phyloP scores from a whole-genome alignment of 495 filamentous ascomycete genomes.

The Saxophila tyrrhenica region DNA sequence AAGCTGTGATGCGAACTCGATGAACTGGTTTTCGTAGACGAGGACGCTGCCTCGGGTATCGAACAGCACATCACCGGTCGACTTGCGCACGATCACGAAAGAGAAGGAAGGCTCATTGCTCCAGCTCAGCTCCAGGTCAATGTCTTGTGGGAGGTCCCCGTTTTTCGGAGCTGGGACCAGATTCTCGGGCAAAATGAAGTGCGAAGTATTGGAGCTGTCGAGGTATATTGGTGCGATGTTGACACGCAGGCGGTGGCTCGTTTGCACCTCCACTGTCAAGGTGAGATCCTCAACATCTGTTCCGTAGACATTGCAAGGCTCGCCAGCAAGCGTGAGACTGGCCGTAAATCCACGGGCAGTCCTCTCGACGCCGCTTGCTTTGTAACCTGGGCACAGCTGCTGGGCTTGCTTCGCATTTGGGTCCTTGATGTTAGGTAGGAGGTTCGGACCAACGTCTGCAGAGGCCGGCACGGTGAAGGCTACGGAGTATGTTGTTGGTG shows the following conservation, averaged over 20 bases:
- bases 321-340: conserved; percentile 41
- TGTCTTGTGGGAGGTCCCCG: conserved; percentile 30
- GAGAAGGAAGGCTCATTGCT: conserved; percentile 48
- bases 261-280: conserved; percentile 44
- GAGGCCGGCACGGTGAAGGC: conserved; percentile 46
- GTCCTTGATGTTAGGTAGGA: conserved; percentile 64
- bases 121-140: conserved; percentile 41
- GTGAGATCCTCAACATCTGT: conserved; percentile 48
- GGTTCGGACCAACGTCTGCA: conserved; percentile 43
- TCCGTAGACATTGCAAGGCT: conserved; percentile 34
- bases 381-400: conserved; percentile 54
- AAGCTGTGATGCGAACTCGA: conserved; percentile 47
- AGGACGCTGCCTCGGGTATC: conserved; percentile 44
- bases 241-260: conserved; percentile 59
- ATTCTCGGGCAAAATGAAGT: conserved; percentile 63
- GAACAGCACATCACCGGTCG: conserved; percentile 47
- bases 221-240: conserved; percentile 49
- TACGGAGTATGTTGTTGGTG: conserved; percentile 13
- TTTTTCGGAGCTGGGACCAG: conserved; percentile 48
- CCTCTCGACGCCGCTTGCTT: conserved; percentile 38
- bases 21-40: conserved; percentile 54
- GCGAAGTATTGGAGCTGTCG: conserved; percentile 57
- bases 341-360: conserved; percentile 42
- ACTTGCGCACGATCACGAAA: conserved; percentile 45
- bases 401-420: conserved; percentile 62